Percentiles rank a stretch among this genome's conserved stretches.
These are phyloP conservation scores for Lachancea sp. DNA, from an alignment of 805 yeast species.

Conservation along the genomic window DNA sequence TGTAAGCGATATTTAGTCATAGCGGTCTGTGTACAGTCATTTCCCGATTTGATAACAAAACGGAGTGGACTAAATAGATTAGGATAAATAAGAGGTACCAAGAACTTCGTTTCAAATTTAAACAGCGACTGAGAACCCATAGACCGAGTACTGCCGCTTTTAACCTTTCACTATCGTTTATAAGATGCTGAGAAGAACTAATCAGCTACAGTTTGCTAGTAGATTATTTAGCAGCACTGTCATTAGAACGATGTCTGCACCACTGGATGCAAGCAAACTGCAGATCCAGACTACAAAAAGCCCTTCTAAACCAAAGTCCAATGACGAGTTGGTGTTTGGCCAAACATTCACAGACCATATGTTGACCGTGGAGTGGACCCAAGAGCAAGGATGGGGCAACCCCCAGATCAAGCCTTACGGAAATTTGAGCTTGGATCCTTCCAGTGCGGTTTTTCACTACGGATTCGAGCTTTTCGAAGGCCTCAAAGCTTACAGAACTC, in stretches of 20 bases:
- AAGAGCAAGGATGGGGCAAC: slow-evolving; percentile 73
- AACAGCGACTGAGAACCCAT: no score
- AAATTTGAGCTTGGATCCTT: slow-evolving; percentile 71
- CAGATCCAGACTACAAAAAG: slow-evolving; percentile 39
- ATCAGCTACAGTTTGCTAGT: slow-evolving; percentile 1
- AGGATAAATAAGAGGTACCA: no score
- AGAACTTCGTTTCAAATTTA: no score
- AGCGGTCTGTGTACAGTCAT: no score
- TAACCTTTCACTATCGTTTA: neutral
- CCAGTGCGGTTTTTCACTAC: slow-evolving; percentile 87
- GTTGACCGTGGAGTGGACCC: slow-evolving; percentile 80
- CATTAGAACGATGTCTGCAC: slow-evolving; percentile 28
- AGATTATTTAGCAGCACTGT: slow-evolving; percentile 6
- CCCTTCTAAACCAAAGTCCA: slow-evolving; percentile 52
- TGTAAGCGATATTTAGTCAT: no score
- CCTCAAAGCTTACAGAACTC: slow-evolving; percentile 76
- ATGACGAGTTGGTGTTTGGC: slow-evolving; percentile 64
- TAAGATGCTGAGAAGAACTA: slow-evolving; percentile 4
- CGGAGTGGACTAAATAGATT: no score
- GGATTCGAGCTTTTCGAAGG: slow-evolving; percentile 96
- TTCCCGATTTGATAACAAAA: no score
- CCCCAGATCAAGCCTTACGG: slow-evolving; percentile 88
- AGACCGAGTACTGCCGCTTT: no score
- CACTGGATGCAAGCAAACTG: slow-evolving; percentile 51
- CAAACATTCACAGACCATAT: slow-evolving; percentile 80